A percentile compares a stretch with the other conserved stretches of the same genome.
phyloP scores from a whole-genome alignment of 2,329 filamentous ascomycete species.

The Thielaviopsis ethacetica region DNA sequence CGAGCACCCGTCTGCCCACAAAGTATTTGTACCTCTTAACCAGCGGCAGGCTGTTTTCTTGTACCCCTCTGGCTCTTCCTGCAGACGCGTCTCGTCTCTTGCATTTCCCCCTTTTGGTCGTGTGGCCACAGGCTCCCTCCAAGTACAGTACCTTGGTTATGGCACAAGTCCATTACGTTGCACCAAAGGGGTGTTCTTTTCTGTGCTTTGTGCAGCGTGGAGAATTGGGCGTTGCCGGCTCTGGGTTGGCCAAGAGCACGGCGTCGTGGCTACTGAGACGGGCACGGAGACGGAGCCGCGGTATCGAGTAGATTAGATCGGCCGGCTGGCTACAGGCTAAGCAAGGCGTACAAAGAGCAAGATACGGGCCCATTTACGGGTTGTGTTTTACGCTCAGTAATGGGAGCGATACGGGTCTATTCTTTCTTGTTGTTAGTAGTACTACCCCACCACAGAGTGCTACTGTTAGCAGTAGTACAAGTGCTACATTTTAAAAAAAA shows the following conservation, averaged over 20 bases:
- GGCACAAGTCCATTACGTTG: neutral
- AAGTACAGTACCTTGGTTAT: neutral
- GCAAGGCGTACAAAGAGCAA: neutral
- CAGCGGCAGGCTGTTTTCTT: neutral
- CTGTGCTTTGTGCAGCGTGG: neutral
- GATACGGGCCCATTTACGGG: neutral
- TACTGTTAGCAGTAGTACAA: too few species aligned
- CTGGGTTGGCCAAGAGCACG: neutral
- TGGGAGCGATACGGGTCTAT: neutral
- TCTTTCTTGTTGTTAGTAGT: neutral
- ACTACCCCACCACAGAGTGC: too few species aligned
- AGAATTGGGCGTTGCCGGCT: neutral
- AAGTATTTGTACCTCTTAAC: neutral
- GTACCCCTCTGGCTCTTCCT: neutral
- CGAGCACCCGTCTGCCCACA: neutral
- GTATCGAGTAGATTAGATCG: slow-evolving; percentile 12
- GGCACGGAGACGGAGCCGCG: slow-evolving; percentile 9
- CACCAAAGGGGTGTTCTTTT: neutral
- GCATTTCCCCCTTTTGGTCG: neutral
- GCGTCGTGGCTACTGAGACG: slow-evolving; percentile 9
- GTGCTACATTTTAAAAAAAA: neutral
- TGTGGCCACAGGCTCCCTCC: neutral
- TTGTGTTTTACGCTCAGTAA: neutral
- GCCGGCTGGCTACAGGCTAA: neutral
- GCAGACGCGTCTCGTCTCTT: neutral